Evolutionary conservation across 2,329 filamentous ascomycete species (phyloP).

Genomic region (Capronia epimyces): DNA sequence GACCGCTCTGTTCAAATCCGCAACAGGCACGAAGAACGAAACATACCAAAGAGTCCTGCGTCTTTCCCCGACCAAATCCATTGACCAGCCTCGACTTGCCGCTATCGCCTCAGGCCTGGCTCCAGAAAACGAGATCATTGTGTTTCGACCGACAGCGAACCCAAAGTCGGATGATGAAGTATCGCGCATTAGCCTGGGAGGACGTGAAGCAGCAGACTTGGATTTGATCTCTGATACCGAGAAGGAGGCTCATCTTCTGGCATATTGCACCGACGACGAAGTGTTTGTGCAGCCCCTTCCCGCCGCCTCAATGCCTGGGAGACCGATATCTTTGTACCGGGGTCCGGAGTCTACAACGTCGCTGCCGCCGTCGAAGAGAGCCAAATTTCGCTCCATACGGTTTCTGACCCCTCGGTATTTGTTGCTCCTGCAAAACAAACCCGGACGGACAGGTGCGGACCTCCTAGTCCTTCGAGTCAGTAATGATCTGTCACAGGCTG

Average conservation of each 20-base stretch:
- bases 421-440: slow-evolving; percentile 52
- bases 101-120: slow-evolving; percentile 74
- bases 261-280: slow-evolving; percentile 72
- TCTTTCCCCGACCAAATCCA: slow-evolving; percentile 51
- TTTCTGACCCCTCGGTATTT: slow-evolving; percentile 45
- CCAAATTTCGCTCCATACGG: slow-evolving; percentile 44
- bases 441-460: slow-evolving; percentile 36
- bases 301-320: slow-evolving; percentile 41
- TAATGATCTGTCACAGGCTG: slow-evolving; percentile 20
- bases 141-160: slow-evolving; percentile 61
- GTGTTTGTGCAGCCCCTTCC: slow-evolving; percentile 62
- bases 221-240: slow-evolving; percentile 19
- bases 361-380: slow-evolving; percentile 33
- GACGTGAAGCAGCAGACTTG: slow-evolving; percentile 45
- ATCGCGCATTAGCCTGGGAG: slow-evolving; percentile 47
- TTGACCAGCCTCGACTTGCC: slow-evolving; percentile 53
- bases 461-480: slow-evolving; percentile 34
- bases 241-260: slow-evolving; percentile 56
- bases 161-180: slow-evolving; percentile 53
- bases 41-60: slow-evolving; percentile 56
- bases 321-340: slow-evolving; percentile 20
- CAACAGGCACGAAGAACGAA: slow-evolving; percentile 46
- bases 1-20: slow-evolving; percentile 33
- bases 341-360: slow-evolving; percentile 20
- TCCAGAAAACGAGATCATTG: slow-evolving; percentile 67